Conservation (phyloP, 106 monocot species). For the Iris macrosiphon region DNA sequence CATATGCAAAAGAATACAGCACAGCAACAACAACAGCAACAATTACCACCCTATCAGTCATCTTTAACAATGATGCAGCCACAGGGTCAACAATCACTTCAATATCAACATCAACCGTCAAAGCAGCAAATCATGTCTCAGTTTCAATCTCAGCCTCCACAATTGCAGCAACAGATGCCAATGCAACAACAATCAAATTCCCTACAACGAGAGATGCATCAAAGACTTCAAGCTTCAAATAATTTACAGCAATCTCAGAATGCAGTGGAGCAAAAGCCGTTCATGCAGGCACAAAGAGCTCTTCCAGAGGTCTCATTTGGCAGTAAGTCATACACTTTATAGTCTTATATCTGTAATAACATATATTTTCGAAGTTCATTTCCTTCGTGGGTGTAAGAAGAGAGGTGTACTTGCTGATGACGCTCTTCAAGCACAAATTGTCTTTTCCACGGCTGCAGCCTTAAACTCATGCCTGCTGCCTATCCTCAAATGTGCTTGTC, state of each 20-base stretch:
- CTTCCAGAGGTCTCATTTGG: slow-evolving; percentile 51
- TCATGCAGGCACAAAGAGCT: slow-evolving; percentile 48
- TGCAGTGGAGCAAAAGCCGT: slow-evolving; percentile 63
- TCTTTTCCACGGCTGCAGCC: no score
- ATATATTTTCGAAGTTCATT: no score
- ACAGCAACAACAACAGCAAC: slow-evolving; percentile 4
- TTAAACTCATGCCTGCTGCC: no score
- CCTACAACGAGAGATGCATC: slow-evolving; percentile 58
- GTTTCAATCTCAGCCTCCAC: slow-evolving; percentile 46
- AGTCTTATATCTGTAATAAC: no score
- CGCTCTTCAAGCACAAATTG: no score
- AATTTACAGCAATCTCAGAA: slow-evolving; percentile 48
- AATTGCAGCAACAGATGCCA: slow-evolving; percentile 48
- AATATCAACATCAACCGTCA: slow-evolving; percentile 40
- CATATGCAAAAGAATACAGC: slow-evolving; percentile 39
- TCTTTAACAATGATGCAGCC: slow-evolving; percentile 30
- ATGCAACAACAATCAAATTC: slow-evolving; percentile 49
- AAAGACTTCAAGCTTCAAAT: slow-evolving; percentile 48
- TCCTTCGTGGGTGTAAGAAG: no score
- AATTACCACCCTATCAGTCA: slow-evolving; percentile 19
- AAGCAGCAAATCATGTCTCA: slow-evolving; percentile 60
- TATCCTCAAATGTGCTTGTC: no score
- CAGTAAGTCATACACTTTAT: no score
- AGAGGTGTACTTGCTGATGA: no score
- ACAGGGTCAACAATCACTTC: slow-evolving; percentile 50